A percentile compares a stretch with the other conserved stretches of the same genome.
phyloP scores from a whole-genome alignment of 1,284 basidiomycete genomes.

The Heterobasidion irregulare region DNA sequence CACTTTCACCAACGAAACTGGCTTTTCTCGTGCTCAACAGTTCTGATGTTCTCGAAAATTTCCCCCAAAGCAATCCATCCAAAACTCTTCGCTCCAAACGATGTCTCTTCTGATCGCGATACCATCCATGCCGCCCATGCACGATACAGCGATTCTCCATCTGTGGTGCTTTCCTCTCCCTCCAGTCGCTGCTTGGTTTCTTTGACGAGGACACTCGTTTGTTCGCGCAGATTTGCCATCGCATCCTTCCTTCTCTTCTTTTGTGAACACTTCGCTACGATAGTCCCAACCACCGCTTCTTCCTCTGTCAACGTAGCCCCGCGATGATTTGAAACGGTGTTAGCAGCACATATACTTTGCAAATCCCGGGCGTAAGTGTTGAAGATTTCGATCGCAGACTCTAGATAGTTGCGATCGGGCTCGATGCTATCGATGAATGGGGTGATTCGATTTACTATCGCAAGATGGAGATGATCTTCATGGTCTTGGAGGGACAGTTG shows the following conservation, averaged over 20 bases:
- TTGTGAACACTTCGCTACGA: constrained; percentile 50
- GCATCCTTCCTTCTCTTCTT: constrained; percentile 42
- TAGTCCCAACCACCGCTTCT: constrained; percentile 55
- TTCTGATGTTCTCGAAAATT: constrained; percentile 35
- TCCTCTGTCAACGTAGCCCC: constrained; percentile 45
- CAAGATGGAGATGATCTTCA: constrained; percentile 9
- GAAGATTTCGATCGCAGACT: constrained; percentile 27
- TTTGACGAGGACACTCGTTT: constrained; percentile 41
- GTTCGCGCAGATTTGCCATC: constrained; percentile 45
- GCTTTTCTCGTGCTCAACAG: constrained; percentile 20
- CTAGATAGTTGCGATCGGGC: constrained; percentile 13
- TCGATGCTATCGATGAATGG: constrained; percentile 17
- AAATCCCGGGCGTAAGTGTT: constrained; percentile 37
- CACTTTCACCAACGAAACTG: background rate
- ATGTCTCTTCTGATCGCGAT: constrained; percentile 24
- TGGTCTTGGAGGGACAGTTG: constrained; percentile 14
- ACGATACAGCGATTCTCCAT: constrained; percentile 29
- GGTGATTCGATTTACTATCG: constrained; percentile 16
- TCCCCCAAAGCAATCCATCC: constrained; percentile 49
- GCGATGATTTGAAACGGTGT: constrained; percentile 35
- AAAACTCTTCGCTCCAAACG: constrained; percentile 53
- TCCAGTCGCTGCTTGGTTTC: constrained; percentile 27
- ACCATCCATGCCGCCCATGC: constrained; percentile 48
- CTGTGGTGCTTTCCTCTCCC: constrained; percentile 32
- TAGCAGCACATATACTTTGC: constrained; percentile 36